Base-by-base conservation (phyloP, 768 basidiomycete genomes). In the Boletus sp. region DNA sequence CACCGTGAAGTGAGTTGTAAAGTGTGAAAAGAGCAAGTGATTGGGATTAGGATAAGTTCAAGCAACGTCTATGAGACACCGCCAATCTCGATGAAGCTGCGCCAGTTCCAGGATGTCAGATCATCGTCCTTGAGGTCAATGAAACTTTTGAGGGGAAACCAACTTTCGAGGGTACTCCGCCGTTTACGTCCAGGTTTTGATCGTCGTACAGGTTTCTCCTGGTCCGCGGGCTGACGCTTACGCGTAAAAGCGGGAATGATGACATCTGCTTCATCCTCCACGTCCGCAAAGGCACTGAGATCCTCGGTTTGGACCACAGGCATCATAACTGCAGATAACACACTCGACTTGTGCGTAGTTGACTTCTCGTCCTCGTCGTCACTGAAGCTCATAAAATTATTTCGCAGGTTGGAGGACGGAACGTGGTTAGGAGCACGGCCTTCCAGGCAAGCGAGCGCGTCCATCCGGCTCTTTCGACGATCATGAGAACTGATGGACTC, bases 381-480 rank as follows among this genome's bases (percentile, higher is more conserved):
- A 50, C 76, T 80, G 78, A 86, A 81, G 73, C 76, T 83, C 82
- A 87, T 87, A 62, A 87, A 87, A 67, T 86, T 86, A 30, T 68
- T 64, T 48, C 73, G 68, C 14, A 57, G 53, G 52, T 39, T 44
- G 55, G 60, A 54, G 30, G 52, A n/a, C 1, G 65, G 47, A 7
- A 64, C 55, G 20, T 68, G 69, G 55, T 60, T 56, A 32, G 57
- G 67, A 6, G 57, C 63, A 32, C 65, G 79, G 15, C 87, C 87
- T 60, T 89, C 87, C 28, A 89, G 79, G 29, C 80, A 75, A 0
- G 85, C 86, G 7, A 89, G 80, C 0, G 87, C 87, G 24, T 82
- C 78, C 41, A 80, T 80, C 28, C 83, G 80, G 64, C 84, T 83
- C 54, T 70, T 68, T 41, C 70, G 70, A 15, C 81, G 78, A 3